Conservation (phyloP, 2,329 filamentous ascomycete genomes). For the Aquanectria penicillioides region DNA sequence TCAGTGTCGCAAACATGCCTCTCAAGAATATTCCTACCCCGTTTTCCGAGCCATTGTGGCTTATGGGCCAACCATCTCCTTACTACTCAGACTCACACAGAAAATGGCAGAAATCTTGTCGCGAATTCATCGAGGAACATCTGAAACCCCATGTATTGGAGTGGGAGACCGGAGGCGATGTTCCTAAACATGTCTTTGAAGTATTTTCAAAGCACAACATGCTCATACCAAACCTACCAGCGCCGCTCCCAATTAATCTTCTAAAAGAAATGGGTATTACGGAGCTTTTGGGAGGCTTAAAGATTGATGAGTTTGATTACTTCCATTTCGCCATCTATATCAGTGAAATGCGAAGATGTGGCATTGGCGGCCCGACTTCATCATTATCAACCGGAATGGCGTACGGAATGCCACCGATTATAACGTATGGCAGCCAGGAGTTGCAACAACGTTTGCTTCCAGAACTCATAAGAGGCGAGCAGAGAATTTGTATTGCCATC, state of each 20-base stretch:
- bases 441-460: constrained; percentile 75
- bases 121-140: constrained; percentile 72
- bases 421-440: constrained; percentile 72
- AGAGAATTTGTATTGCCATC: constrained; percentile 79
- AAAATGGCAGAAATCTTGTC: constrained; percentile 74
- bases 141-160: constrained; percentile 71
- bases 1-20: background rate
- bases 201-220: constrained; percentile 74
- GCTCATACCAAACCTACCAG: constrained; percentile 74
- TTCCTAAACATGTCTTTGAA: constrained; percentile 71
- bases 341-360: constrained; percentile 77
- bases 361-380: constrained; percentile 69
- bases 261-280: constrained; percentile 72
- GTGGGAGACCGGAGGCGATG: constrained; percentile 73
- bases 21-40: constrained; percentile 49
- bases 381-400: constrained; percentile 76
- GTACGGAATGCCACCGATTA: constrained; percentile 76
- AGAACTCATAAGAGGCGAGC: constrained; percentile 72
- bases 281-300: constrained; percentile 71
- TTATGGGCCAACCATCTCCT: constrained; percentile 74
- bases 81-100: constrained; percentile 75
- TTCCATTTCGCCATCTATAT: constrained; percentile 75
- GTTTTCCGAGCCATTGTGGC: constrained; percentile 78
- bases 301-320: constrained; percentile 79
- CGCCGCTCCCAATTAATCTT: constrained; percentile 75